These are phyloP conservation scores for Apiosordaria backusii DNA, from an alignment of 495 filamentous ascomycete species.

Conservation along the genomic window DNA sequence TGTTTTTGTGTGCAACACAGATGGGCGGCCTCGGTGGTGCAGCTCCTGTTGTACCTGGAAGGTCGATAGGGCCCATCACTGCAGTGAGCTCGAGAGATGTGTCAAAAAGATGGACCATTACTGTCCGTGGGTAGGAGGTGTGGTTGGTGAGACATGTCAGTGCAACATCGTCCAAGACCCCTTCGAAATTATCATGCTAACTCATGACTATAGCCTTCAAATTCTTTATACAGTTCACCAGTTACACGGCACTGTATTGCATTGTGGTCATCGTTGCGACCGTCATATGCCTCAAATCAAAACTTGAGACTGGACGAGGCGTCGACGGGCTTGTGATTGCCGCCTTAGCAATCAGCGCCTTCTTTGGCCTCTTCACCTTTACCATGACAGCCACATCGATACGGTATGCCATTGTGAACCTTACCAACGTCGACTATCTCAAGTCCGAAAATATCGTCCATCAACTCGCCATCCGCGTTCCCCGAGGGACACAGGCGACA, in stretches of 20 bases:
- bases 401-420: slow-evolving; percentile 64
- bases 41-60: slow-evolving; percentile 77
- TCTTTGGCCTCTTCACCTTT: slow-evolving; percentile 73
- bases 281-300: slow-evolving; percentile 32
- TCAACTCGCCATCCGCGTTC: slow-evolving; percentile 73
- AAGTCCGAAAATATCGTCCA: slow-evolving; percentile 58
- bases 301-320: slow-evolving; percentile 21
- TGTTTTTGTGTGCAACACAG: slow-evolving; percentile 73
- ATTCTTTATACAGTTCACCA: slow-evolving; percentile 82
- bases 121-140: slow-evolving; percentile 92
- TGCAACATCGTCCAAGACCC: background rate
- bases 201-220: slow-evolving; percentile 58
- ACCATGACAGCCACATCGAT: slow-evolving; percentile 70
- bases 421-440: slow-evolving; percentile 80
- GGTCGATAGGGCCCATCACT: slow-evolving; percentile 80
- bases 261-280: slow-evolving; percentile 53
- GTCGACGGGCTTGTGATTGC: slow-evolving; percentile 39
- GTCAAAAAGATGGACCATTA: slow-evolving; percentile 90
- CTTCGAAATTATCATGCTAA: slow-evolving; percentile 3
- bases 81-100: slow-evolving; percentile 73
- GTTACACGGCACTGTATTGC: slow-evolving; percentile 67
- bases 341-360: slow-evolving; percentile 42
- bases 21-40: slow-evolving; percentile 81
- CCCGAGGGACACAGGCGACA: slow-evolving; percentile 43
- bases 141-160: slow-evolving; percentile 71